These are phyloP conservation scores for Lotus japonicus DNA, from an alignment of 306 rosid genomes.

Conservation along the genomic window DNA sequence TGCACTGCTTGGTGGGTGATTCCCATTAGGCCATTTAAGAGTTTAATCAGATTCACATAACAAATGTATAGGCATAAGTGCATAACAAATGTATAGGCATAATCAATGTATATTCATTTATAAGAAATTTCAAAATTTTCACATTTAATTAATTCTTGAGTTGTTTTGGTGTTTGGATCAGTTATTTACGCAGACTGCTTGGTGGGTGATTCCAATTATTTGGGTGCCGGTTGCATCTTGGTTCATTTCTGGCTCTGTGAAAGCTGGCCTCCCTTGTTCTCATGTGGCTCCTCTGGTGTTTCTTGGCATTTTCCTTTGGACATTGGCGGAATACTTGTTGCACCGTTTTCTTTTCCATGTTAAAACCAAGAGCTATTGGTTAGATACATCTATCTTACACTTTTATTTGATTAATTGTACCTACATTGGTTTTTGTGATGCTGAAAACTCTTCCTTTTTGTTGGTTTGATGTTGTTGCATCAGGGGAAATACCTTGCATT, in stretches of 20 bases:
- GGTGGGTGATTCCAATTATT: constrained; percentile 84
- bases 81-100: no score
- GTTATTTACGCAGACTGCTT: constrained; percentile 71
- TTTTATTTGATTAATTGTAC: background rate
- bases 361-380: constrained; percentile 76
- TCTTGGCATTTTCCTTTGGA: constrained; percentile 64
- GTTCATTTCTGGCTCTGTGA: constrained; percentile 40
- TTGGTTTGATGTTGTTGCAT: background rate
- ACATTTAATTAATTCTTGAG: no score
- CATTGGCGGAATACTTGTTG: constrained; percentile 70
- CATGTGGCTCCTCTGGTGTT: constrained; percentile 30
- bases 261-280: constrained; percentile 37
- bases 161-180: constrained; percentile 22
- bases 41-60: no score
- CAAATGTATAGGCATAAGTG: no score
- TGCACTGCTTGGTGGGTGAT: constrained; percentile 85
- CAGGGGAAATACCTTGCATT: constrained; percentile 84
- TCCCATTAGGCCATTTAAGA: no score
- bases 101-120: no score
- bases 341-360: constrained; percentile 92
- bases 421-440: background rate
- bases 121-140: no score
- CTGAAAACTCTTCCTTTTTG: background rate
- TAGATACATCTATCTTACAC: background rate
- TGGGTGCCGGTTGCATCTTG: constrained; percentile 80